phyloP scores from a whole-genome alignment of 768 basidiomycete species.

The Termitomyces titanicus region DNA sequence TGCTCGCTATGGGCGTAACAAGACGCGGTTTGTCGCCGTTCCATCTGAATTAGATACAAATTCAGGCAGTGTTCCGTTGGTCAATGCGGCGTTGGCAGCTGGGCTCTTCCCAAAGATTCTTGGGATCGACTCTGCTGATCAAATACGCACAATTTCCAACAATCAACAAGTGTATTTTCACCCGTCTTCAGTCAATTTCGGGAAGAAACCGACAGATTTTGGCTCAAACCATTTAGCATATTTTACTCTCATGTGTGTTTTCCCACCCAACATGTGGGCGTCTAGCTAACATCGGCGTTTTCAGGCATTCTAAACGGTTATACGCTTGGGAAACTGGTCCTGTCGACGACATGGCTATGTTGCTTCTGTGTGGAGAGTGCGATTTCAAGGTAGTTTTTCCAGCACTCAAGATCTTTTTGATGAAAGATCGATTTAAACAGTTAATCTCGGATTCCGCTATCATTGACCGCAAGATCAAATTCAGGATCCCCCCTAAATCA shows the following conservation, averaged over 20 bases:
- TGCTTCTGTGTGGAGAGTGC: constrained; percentile 84
- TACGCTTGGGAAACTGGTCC: constrained; percentile 95
- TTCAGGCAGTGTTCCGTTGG: constrained; percentile 55
- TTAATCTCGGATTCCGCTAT: constrained; percentile 64
- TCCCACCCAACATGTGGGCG: background rate
- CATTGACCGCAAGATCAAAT: constrained; percentile 85
- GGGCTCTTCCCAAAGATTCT: constrained; percentile 93
- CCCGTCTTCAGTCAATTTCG: constrained; percentile 90
- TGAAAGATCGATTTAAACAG: constrained; percentile 34
- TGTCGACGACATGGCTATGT: constrained; percentile 75
- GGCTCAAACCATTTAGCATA: constrained; percentile 73
- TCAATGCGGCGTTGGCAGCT: constrained; percentile 81
- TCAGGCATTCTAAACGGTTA: constrained; percentile 89
- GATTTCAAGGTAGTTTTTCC: constrained; percentile 66
- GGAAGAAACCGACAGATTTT: constrained; percentile 62
- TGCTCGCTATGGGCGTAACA: constrained; percentile 69
- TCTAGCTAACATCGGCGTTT: constrained; percentile 9
- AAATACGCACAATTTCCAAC: constrained; percentile 79
- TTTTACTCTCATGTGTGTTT: constrained; percentile 80
- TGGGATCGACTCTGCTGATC: constrained; percentile 55
- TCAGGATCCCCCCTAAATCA: constrained; percentile 63
- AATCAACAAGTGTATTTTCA: constrained; percentile 79
- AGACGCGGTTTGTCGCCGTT: constrained; percentile 71
- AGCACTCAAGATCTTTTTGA: background rate
- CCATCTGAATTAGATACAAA: constrained; percentile 72